Evolutionary conservation across 257 asterid genomes (phyloP).

Genomic region (Cynanchum wilfordii): DNA sequence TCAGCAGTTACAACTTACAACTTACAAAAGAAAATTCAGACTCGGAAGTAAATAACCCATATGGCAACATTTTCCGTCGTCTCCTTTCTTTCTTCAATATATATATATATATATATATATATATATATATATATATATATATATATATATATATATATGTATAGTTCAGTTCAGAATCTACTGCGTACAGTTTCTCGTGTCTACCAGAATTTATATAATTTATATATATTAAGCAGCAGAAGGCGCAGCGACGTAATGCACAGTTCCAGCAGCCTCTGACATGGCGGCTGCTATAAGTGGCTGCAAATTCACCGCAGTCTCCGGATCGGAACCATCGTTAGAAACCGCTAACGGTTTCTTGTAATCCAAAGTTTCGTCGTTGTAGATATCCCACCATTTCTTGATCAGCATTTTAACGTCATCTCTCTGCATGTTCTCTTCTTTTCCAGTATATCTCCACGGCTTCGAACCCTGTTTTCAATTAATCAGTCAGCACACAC

Average conservation of each 20-base stretch:
- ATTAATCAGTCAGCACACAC: not conserved
- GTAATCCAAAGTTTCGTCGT: constrained; percentile 6
- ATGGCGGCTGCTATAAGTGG: not conserved
- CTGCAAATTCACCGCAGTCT: not conserved
- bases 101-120: no score
- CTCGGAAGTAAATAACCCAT: no score
- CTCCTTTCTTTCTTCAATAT: no score
- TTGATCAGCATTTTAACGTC: constrained; percentile 18
- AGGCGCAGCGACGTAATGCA: constrained; percentile 14
- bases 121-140: no score
- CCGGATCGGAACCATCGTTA: not conserved
- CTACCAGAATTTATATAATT: no score
- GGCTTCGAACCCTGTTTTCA: constrained; percentile 1
- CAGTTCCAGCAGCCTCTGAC: constrained; percentile 12
- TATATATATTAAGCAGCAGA: constrained; percentile 12
- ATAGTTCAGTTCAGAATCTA: not conserved
- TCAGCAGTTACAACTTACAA: no score
- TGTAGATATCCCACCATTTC: constrained; percentile 20
- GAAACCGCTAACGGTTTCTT: not conserved
- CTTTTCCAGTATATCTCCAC: not conserved
- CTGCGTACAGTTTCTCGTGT: not conserved
- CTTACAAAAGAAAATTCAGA: no score
- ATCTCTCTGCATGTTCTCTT: constrained; percentile 15
- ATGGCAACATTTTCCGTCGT: no score
- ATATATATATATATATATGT: no score